Percentiles rank a stretch among this genome's conserved stretches.
Conservation (phyloP, 768 basidiomycete species). For the Pisolithus orientalis region DNA sequence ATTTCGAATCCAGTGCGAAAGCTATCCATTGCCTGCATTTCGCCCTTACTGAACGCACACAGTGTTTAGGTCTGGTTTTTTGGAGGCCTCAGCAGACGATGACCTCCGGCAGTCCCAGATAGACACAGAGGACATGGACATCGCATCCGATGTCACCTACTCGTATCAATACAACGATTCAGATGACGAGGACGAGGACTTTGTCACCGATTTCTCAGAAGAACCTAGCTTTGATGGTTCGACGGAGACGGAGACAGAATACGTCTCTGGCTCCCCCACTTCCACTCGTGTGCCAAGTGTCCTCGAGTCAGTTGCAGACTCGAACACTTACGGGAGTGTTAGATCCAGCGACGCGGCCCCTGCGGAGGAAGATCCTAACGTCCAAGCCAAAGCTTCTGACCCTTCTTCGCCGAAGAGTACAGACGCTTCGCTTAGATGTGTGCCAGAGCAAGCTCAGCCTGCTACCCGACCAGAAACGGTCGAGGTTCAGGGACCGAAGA, state of each 20-base stretch:
- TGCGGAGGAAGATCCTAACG: conserved; percentile 22
- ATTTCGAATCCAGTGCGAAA: conserved; percentile 65
- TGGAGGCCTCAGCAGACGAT: conserved; percentile 43
- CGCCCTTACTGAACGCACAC: neutral
- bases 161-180: conserved; percentile 40
- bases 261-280: conserved; percentile 1
- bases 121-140: conserved; percentile 33
- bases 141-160: conserved; percentile 45
- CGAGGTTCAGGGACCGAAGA: conserved; percentile 40
- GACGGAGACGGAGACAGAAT: conserved; percentile 22
- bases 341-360: neutral
- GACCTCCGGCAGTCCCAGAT: conserved; percentile 15
- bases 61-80: conserved; percentile 76
- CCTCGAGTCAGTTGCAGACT: conserved; percentile 1
- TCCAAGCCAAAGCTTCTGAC: conserved; percentile 30
- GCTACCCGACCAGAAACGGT: neutral
- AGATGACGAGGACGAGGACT: conserved; percentile 47
- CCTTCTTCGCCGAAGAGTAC: conserved; percentile 34
- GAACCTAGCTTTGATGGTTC: conserved; percentile 26
- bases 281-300: neutral
- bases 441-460: conserved; percentile 1
- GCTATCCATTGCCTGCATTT: neutral
- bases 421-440: conserved; percentile 14
- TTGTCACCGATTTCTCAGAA: conserved; percentile 28
- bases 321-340: neutral